phyloP scores from a whole-genome alignment of 805 yeast genomes.

The Candida jianshihensis region DNA sequence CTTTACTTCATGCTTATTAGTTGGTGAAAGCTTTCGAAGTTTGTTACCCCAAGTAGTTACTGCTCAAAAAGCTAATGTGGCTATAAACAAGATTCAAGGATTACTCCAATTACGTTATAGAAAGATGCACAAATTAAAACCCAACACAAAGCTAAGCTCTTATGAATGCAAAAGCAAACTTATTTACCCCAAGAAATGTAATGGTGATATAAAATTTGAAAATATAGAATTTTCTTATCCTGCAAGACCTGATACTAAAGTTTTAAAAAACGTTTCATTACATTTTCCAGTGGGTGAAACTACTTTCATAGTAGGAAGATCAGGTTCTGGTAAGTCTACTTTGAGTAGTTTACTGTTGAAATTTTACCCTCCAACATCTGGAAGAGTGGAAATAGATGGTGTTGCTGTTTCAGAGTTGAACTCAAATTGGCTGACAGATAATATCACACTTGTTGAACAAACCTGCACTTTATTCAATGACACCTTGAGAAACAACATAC shows the following conservation, averaged over 20 bases:
- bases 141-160: slow-evolving; percentile 4
- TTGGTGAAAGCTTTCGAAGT: slow-evolving; percentile 55
- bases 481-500: slow-evolving; percentile 55
- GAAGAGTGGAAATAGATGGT: slow-evolving; percentile 55
- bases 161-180: slow-evolving; percentile 11
- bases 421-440: slow-evolving; percentile 46
- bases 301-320: slow-evolving; percentile 72
- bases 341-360: slow-evolving; percentile 54
- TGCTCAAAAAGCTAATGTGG: slow-evolving; percentile 68
- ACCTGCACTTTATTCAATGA: slow-evolving; percentile 58
- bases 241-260: slow-evolving; percentile 39
- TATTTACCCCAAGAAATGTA: slow-evolving; percentile 22
- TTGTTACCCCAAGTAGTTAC: slow-evolving; percentile 51
- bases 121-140: slow-evolving; percentile 6
- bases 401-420: slow-evolving; percentile 36
- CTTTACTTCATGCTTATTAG: slow-evolving; percentile 70
- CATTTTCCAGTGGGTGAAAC: slow-evolving; percentile 36
- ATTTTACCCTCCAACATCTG: slow-evolving; percentile 46
- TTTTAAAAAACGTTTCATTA: slow-evolving; percentile 42
- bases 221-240: slow-evolving; percentile 62
- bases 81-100: slow-evolving; percentile 42
- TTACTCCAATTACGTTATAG: slow-evolving; percentile 27
- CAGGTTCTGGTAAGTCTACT: slow-evolving; percentile 94
- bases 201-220: slow-evolving; percentile 47
- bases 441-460: slow-evolving; percentile 72